Evolutionary conservation across 257 asterid genomes (phyloP).

Genomic region (Solanum peruvianum): DNA sequence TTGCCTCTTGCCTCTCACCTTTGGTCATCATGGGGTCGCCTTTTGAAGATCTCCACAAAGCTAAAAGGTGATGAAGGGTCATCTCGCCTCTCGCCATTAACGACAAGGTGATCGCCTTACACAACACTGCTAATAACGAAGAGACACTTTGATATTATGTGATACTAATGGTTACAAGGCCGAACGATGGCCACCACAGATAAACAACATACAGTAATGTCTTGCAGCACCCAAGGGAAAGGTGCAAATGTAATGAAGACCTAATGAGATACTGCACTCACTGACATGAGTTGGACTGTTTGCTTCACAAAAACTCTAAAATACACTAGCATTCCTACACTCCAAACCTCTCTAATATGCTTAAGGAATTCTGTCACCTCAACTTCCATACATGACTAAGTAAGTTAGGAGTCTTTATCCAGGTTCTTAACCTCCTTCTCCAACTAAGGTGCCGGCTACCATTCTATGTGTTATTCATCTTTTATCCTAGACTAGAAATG

Average conservation of each 20-base stretch:
- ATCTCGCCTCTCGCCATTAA: too few relatives aligned
- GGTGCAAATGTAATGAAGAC: not conserved
- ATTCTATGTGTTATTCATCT: not conserved
- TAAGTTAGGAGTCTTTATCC: not conserved
- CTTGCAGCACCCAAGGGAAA: not conserved
- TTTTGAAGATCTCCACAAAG: too few relatives aligned
- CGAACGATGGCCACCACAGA: not conserved
- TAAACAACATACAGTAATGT: not conserved
- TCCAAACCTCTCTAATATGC: not conserved
- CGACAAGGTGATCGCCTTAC: too few relatives aligned
- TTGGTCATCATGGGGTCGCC: too few relatives aligned
- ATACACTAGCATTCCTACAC: not conserved
- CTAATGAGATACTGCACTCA: not conserved
- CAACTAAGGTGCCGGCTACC: not conserved
- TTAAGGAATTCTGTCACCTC: not conserved
- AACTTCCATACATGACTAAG: not conserved
- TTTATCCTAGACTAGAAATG: not conserved
- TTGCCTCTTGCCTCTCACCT: too few relatives aligned
- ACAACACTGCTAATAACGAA: not conserved
- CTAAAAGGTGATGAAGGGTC: too few relatives aligned
- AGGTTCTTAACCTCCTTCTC: not conserved
- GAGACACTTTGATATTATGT: not conserved
- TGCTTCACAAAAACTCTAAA: not conserved
- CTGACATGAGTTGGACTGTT: not conserved
- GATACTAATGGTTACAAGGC: not conserved